Evolutionary conservation across 192 early-diverging fungal species (phyloP), one percentile per base, ranked within the genome.

Genomic region (Coemansia sp.): DNA sequence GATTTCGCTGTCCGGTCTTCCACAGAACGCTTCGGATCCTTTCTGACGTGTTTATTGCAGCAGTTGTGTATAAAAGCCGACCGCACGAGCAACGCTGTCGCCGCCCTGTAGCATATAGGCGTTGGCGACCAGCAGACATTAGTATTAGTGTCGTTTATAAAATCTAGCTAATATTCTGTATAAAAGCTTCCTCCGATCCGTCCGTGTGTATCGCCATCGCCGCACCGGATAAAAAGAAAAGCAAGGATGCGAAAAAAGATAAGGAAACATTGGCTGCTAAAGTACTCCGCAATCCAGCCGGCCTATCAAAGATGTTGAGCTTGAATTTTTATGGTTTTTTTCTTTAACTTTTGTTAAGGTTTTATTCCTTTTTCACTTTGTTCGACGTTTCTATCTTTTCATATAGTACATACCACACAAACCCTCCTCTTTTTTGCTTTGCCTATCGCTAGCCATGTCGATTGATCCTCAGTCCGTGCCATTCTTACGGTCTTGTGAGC

Each of bases 401-500:
- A 45, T 12, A 16, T 16, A 11, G 2, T 8, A 52, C 5, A n/a
- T n/a, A n/a, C n/a, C n/a, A 46, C 44, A 5, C 16, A 46, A 5
- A 1, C 24, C 2, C 14, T 53, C 26, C 4, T 39, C 58, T 60
- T 23, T 66, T 30, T 3, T 30, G 30, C 30, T 30, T 30, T 30
- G 30, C 30, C 3, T 3, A 26, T 65, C 1, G 16, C n/a, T 59
- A 57, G 18, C 14, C 35, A 81, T 81, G 78, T 64, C 73, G 44
- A 69, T 76, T 33, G 78, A 81, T 73, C 78, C 78, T 6, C 46
- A 63, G 41, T 63, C 75, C 6, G 72, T 83, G 41, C 81, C 81
- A 33, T 83, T 83, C 53, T 63, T 83, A 61, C 75, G 65, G 51
- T 77, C 83, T 7, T 84, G 83, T 61, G 83, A 84, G 73, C 68